Evolutionary conservation across 129 eudicot genomes (phyloP).

Genomic region (Solidago caesia): DNA sequence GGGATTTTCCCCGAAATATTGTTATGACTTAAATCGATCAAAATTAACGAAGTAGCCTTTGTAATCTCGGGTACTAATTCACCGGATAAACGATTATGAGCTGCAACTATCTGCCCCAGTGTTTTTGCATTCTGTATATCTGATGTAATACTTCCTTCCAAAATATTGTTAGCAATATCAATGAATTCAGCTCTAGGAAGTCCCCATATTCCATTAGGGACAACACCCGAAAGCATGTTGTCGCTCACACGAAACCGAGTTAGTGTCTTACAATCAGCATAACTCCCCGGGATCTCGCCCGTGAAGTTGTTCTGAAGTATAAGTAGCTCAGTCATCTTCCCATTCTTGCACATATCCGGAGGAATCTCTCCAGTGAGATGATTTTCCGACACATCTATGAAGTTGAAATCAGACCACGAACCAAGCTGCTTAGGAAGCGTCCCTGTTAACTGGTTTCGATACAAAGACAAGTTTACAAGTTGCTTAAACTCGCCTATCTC

Average conservation of each 20-base stretch:
- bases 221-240: slow-evolving; percentile 49
- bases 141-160: slow-evolving; percentile 56
- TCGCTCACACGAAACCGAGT: slow-evolving; percentile 46
- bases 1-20: slow-evolving; percentile 64
- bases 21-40: slow-evolving; percentile 62
- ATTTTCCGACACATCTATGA: slow-evolving; percentile 82
- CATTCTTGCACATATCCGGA: slow-evolving; percentile 44
- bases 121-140: slow-evolving; percentile 55
- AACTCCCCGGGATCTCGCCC: slow-evolving; percentile 49
- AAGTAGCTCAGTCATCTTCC: slow-evolving; percentile 42
- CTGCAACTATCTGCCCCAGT: slow-evolving; percentile 47
- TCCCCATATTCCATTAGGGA: slow-evolving; percentile 54
- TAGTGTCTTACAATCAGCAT: slow-evolving; percentile 41
- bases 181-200: slow-evolving; percentile 40
- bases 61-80: slow-evolving; percentile 56
- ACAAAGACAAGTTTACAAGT: slow-evolving; percentile 53
- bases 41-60: slow-evolving; percentile 41
- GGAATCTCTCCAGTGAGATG: slow-evolving; percentile 72
- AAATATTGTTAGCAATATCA: slow-evolving; percentile 37
- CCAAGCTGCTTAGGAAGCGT: slow-evolving; percentile 60
- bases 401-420: slow-evolving; percentile 56
- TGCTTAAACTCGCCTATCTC: slow-evolving; percentile 71
- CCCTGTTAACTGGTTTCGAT: slow-evolving; percentile 64
- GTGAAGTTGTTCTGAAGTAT: slow-evolving; percentile 50
- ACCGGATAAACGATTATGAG: slow-evolving; percentile 69